Evolutionary conservation across 2,329 filamentous ascomycete genomes (phyloP).

Genomic region (Penicillium sp.): DNA sequence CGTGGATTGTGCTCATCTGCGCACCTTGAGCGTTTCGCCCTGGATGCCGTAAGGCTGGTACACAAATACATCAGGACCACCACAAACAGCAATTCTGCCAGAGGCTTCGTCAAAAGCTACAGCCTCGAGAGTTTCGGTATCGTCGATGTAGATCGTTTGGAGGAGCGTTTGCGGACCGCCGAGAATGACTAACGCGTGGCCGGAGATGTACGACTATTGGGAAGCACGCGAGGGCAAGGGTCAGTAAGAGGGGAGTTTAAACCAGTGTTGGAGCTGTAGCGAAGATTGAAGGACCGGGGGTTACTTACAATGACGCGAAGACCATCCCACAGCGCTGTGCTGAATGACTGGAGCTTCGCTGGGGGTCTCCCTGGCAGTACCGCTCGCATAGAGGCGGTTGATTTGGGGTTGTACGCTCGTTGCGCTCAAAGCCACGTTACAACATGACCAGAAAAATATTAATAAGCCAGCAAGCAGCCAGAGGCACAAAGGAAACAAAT

Average conservation of each 20-base stretch:
- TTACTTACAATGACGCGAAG: slow-evolving; percentile 68
- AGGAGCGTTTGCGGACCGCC: slow-evolving; percentile 70
- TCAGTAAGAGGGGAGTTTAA: slow-evolving; percentile 11
- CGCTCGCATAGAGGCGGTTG: slow-evolving; percentile 65
- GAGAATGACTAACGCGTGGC: slow-evolving; percentile 82
- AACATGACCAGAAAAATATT: slow-evolving; percentile 33
- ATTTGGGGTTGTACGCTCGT: slow-evolving; percentile 25
- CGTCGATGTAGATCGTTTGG: slow-evolving; percentile 88
- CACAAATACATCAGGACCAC: slow-evolving; percentile 65
- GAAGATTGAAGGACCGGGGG: not conserved
- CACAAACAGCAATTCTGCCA: slow-evolving; percentile 80
- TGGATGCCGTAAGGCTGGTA: slow-evolving; percentile 73
- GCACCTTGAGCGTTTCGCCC: slow-evolving; percentile 71
- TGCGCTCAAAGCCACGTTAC: slow-evolving; percentile 30
- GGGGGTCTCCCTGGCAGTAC: slow-evolving; percentile 77
- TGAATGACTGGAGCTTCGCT: slow-evolving; percentile 73
- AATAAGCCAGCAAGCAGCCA: not conserved
- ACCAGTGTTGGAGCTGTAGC: not conserved
- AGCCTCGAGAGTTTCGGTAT: slow-evolving; percentile 66
- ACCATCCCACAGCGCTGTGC: slow-evolving; percentile 70
- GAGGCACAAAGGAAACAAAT: not conserved
- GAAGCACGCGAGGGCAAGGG: slow-evolving; percentile 12
- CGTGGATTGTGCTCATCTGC: slow-evolving; percentile 24
- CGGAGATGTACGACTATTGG: slow-evolving; percentile 78
- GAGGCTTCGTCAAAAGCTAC: slow-evolving; percentile 77